A percentile compares a stretch with the other conserved stretches of the same genome.
phyloP scores from a whole-genome alignment of 306 rosid genomes.

The Lablab purpureus region DNA sequence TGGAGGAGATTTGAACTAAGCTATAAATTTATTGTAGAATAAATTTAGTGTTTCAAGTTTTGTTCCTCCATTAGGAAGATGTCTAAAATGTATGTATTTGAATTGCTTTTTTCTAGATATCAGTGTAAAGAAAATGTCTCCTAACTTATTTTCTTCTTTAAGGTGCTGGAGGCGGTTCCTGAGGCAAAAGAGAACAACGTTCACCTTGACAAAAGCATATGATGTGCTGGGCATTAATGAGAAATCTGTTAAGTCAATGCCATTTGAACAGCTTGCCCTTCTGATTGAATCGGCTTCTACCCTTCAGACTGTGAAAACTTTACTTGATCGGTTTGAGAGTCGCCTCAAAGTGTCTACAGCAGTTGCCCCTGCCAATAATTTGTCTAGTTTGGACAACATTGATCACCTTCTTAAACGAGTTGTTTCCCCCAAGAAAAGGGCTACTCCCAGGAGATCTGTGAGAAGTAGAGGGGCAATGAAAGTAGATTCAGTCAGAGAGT shows the following conservation, averaged over 20 bases:
- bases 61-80: background rate
- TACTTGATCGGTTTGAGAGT: conserved; percentile 84
- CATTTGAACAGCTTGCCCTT: conserved; percentile 87
- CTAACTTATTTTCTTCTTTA: conserved; percentile 37
- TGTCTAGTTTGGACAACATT: conserved; percentile 71
- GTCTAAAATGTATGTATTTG: background rate
- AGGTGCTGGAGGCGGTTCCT: conserved; percentile 93
- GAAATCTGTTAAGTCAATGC: conserved; percentile 77
- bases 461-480: conserved; percentile 66
- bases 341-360: conserved; percentile 71
- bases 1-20: conserved; percentile 15
- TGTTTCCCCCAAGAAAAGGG: conserved; percentile 79
- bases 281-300: conserved; percentile 83
- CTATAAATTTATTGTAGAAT: background rate
- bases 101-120: conserved; percentile 27
- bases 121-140: background rate
- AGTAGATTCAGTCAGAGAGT: conserved; percentile 47
- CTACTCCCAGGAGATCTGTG: conserved; percentile 63
- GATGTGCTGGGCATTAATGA: conserved; percentile 72
- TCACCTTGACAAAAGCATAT: conserved; percentile 72
- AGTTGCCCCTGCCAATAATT: conserved; percentile 55
- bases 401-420: conserved; percentile 94
- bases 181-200: conserved; percentile 71
- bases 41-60: conserved; percentile 16
- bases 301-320: conserved; percentile 75